Evolutionary conservation across 2,329 filamentous ascomycete genomes (phyloP), one percentile per base, ranked within the genome.

Genomic region (Nemania serpens): DNA sequence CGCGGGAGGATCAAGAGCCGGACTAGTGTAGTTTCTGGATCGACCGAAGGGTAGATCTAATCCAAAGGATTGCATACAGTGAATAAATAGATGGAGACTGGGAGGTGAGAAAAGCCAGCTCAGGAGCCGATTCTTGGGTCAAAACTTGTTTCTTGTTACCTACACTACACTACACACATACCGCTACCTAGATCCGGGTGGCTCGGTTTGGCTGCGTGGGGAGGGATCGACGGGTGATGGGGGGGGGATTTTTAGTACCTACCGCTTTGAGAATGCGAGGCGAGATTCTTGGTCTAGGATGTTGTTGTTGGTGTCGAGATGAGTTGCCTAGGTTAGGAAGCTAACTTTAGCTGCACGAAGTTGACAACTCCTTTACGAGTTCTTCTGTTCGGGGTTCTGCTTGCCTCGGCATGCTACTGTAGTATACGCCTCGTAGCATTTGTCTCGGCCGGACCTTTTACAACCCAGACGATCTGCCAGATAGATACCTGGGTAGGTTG

Each of bases 201-300:
- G 15, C 17, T 43, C 17, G 17, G 41, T 20, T 17, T 20, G 41
- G 17, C 46, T 20, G n/a, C 36, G 46, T 34, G 12, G 46, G 33
- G 22, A 22, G 18, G 12, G 15, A 37, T 15, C 29, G 36, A 33
- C 20, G 20, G 42, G 12, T 6, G 55, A 51, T 50, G 51, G 46
- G 20, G 55, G 52, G 34, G 25, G 43, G 18, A 34, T 20, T 18
- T 34, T 46, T 47, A 43, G 12, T 57, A 63, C 61, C 61, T 63
- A 63, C 61, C 61, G 49, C 22, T 58, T 63, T 61, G 39, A 63
- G 61, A 22, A 58, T 29, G 18, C 34, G 33, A 56, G 39, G 57
- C 61, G 57, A 53, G 56, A 58, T 61, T 48, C 11, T 25, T 45
- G 36, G 25, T 49, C 46, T 48, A 45, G 36, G 39, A 17, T 43